Evolutionary conservation across 2,329 filamentous ascomycete genomes (phyloP), one percentile per base, ranked within the genome.

Genomic region (Madurella mycetomatis): DNA sequence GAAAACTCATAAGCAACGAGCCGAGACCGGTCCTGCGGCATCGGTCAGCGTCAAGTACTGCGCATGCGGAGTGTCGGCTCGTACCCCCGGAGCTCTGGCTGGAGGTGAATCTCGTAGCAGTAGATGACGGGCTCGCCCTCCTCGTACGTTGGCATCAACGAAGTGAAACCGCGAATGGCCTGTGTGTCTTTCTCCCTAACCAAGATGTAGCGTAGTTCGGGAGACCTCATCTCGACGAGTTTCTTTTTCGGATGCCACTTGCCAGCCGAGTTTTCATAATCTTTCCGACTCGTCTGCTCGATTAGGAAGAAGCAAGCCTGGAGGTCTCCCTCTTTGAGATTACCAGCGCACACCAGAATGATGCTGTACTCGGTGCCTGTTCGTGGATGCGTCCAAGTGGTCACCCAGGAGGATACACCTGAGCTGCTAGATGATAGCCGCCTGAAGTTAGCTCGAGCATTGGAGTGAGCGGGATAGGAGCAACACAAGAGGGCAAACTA

Each of bases 91-190:
- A 87, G 66, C 1, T 73, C 69, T 1, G 76, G 70, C 39, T 74
- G 69, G 2, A 92, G 76, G 65, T 92, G 88, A 37, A 92, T 82
- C 70, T 92, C 88, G 67, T 91, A 92, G 67, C 88, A 85, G 68
- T 91, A 92, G 17, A 90, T 66, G 2, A 91, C 87, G 0, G 83
- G 75, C 55, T 82, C 72, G 1, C 77, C 77, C 57, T 85, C 82
- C 65, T 90, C 86, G 62, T 81, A 81, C 1, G 84, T 86, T n/a
- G 86, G 79, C 84, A 88, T 85, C 64, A 88, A 73, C n/a, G 84
- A 87, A 1, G 79, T 75, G 63, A 88, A 87, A 4, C 76, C 83
- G 16, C 70, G 66, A 9, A 85, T 60, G 37, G 43, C 48, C 3
- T 61, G 61, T 9, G 59, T 55, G 4, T 49, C 53, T 0, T 50